phyloP scores from a whole-genome alignment of 305 asterid species.

The Ruellia speciosa region DNA sequence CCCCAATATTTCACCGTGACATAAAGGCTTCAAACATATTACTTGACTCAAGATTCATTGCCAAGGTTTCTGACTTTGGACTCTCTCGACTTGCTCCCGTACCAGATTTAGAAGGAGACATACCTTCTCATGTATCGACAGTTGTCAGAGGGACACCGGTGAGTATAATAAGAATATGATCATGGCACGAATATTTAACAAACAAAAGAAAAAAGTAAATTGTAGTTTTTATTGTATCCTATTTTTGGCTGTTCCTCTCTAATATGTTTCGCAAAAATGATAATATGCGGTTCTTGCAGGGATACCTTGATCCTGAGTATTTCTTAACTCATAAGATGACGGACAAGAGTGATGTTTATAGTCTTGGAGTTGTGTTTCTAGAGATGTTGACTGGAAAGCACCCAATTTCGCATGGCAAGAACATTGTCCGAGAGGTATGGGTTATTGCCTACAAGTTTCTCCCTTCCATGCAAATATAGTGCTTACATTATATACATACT shows the following conservation, averaged over 20 bases:
- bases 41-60: constrained; percentile 59
- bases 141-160: constrained; percentile 98
- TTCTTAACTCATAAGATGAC: constrained; percentile 88
- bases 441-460: constrained; percentile 7
- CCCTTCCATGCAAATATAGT: too few species aligned
- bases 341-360: constrained; percentile 92
- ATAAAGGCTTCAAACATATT: constrained; percentile 87
- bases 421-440: constrained; percentile 88
- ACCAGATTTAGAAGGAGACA: constrained; percentile 62
- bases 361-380: constrained; percentile 94
- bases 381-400: constrained; percentile 91
- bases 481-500: too few species aligned
- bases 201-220: not conserved
- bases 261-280: not conserved
- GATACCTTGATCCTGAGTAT: constrained; percentile 97
- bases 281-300: constrained; percentile 36
- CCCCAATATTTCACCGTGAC: constrained; percentile 95
- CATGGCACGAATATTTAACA: not conserved
- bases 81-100: constrained; percentile 85
- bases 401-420: constrained; percentile 93
- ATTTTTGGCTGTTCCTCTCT: not conserved
- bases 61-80: constrained; percentile 96
- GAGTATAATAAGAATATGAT: constrained; percentile 22
- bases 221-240: not conserved
- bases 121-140: constrained; percentile 73